Conservation (phyloP, 2,329 filamentous ascomycete genomes). For the Fusarium secorum region DNA sequence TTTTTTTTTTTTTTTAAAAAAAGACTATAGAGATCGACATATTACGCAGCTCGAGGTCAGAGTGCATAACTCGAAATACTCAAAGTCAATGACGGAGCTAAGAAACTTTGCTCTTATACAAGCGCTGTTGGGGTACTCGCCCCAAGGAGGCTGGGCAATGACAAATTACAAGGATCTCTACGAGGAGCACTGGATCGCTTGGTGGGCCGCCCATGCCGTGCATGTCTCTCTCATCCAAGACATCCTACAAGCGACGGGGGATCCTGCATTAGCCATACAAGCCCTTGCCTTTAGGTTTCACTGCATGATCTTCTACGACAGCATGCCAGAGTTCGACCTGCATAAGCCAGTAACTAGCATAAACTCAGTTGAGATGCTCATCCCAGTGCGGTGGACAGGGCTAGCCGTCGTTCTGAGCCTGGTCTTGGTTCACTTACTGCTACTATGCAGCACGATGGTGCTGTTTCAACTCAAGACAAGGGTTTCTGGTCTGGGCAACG, state of each 20-base stretch:
- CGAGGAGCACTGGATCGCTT: too few species aligned
- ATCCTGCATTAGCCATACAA: not conserved
- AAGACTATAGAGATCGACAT: not conserved
- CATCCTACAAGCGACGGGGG: not conserved
- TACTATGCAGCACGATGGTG: not conserved
- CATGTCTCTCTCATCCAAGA: slow-evolving; percentile 1
- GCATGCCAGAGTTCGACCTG: not conserved
- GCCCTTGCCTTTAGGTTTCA: not conserved
- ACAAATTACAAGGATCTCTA: not conserved
- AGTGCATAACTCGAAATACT: not conserved
- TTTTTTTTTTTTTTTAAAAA: too few species aligned
- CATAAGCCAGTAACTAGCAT: not conserved
- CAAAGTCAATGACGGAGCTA: too few species aligned
- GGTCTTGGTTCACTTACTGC: not conserved
- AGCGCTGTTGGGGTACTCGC: not conserved
- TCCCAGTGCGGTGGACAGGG: not conserved
- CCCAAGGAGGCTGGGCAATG: not conserved
- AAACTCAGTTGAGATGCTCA: not conserved
- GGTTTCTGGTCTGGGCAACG: slow-evolving; percentile 3
- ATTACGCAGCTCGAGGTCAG: not conserved
- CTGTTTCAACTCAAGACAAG: not conserved
- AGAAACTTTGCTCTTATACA: not conserved
- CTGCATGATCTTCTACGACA: slow-evolving; percentile 3
- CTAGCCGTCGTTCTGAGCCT: not conserved
- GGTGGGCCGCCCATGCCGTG: not conserved